Percentiles rank a stretch among this genome's conserved stretches.
phyloP scores from a whole-genome alignment of 306 rosid genomes.

The Medicago arabica region DNA sequence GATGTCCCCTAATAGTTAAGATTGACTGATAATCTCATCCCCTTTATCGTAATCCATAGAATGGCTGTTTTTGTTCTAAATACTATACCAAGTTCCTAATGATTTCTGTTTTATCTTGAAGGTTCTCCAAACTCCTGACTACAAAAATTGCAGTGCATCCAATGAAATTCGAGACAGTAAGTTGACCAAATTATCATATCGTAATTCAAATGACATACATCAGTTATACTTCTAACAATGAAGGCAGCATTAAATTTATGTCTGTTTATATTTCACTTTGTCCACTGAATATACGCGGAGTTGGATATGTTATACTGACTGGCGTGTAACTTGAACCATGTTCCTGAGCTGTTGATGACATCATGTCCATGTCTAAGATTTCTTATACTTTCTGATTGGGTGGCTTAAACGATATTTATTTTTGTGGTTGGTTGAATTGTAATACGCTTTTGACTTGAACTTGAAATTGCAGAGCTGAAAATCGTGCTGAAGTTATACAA shows the following conservation, averaged over 20 bases:
- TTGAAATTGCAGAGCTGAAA: slow-evolving; percentile 71
- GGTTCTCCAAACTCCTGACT: slow-evolving; percentile 71
- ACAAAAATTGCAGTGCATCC: slow-evolving; percentile 70
- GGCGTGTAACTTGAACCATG: slow-evolving; percentile 13
- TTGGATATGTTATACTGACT: slow-evolving; percentile 6
- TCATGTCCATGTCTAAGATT: not conserved
- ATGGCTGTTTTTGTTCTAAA: slow-evolving; percentile 17
- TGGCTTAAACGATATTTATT: not conserved
- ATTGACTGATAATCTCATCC: slow-evolving; percentile 10
- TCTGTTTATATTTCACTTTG: slow-evolving; percentile 15
- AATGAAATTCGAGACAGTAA: slow-evolving; percentile 79
- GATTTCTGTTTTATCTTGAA: slow-evolving; percentile 50
- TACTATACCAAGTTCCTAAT: slow-evolving; percentile 34
- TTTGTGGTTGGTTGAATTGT: slow-evolving; percentile 17
- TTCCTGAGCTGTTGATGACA: not conserved
- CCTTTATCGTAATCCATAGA: not conserved
- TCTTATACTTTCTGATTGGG: slow-evolving; percentile 17
- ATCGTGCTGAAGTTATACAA: slow-evolving; percentile 54
- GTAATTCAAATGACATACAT: slow-evolving; percentile 16
- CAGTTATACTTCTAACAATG: not conserved
- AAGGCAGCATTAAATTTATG: slow-evolving; percentile 1
- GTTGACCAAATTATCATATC: slow-evolving; percentile 40
- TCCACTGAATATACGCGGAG: not conserved
- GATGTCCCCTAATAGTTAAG: slow-evolving; percentile 19
- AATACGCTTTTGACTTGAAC: slow-evolving; percentile 27